Base-by-base conservation (phyloP, 441 rosid genomes). In the Arabidopsis lyrata region DNA sequence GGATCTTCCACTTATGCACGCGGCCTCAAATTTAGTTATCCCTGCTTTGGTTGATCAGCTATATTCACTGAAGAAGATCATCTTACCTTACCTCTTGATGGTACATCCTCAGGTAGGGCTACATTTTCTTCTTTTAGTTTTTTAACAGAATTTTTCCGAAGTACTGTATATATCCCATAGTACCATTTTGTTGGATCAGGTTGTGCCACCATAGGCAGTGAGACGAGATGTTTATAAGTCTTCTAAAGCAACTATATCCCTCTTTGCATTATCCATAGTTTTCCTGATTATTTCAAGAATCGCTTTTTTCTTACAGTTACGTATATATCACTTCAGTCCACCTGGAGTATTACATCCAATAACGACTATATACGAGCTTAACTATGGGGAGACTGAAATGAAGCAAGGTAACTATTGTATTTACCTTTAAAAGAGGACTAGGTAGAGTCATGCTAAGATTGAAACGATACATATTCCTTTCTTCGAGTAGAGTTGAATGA, bases 331-430 rank as follows among this genome's bases (percentile, higher is more conserved):
- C 81, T 90, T 89, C 75, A 78, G 62, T 80, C 95, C 92, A 31
- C 86, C 94, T 20, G 94, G 92, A 32, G 41, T 90, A 32, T 76
- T 84, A 80, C 97, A 89, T 80, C 99, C 97, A 65, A 35, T 95
- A 67, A 95, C 92, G 47, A 84, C 83, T 15, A 83, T 88, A 70
- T 95, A 94, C 77, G 93, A 94, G 82, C 97, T 91, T 76, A 83
- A 83, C 78, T 91, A 90, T 71, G 98, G 96, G 61, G 97, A 94
- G 90, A 83, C 91, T 29, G 95, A 91, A 83, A 72, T 86, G 85
- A 91, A 89, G 80, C 99, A 91, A 92, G 96, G 99, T 87, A 81
- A 35, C 1, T 31, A 15, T 20, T 63, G 7, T 35, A 11, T 2
- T 49, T 47, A 63, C 6, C 53, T 41, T 15, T 1, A 1, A 42